Evolutionary conservation across 108 stramenopile species (phyloP).

Genomic region (Skeletonema costatum): DNA sequence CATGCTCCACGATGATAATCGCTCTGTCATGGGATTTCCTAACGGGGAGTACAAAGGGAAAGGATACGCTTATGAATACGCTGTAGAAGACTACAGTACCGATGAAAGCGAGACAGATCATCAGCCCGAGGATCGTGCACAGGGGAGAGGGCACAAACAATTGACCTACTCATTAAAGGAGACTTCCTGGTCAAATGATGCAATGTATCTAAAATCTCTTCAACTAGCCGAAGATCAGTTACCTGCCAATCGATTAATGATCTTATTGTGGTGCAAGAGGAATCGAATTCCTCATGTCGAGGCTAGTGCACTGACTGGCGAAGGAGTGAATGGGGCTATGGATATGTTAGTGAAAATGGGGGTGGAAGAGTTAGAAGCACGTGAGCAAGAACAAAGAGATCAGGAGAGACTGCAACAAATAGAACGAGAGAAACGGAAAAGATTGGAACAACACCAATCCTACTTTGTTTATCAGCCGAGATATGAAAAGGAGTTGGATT

Average conservation of each 20-base stretch:
- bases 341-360: conserved; percentile 51
- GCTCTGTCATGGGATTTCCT: conserved; percentile 70
- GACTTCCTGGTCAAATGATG: conserved; percentile 56
- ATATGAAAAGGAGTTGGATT: conserved; percentile 27
- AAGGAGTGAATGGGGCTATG: conserved; percentile 69
- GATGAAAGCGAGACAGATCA: neutral
- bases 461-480: conserved; percentile 35
- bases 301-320: conserved; percentile 70
- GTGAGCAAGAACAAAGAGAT: neutral
- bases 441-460: neutral
- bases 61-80: conserved; percentile 77
- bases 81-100: conserved; percentile 13
- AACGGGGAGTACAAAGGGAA: conserved; percentile 54
- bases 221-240: conserved; percentile 72
- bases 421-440: neutral
- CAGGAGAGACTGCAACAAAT: neutral
- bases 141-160: conserved; percentile 50
- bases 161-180: conserved; percentile 46
- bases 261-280: conserved; percentile 76
- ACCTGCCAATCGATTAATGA: conserved; percentile 72
- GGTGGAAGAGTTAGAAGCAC: conserved; percentile 30
- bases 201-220: conserved; percentile 67
- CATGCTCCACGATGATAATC: neutral
- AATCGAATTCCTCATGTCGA: conserved; percentile 80
- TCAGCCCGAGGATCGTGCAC: conserved; percentile 12